These are phyloP conservation scores for Euphrasia arctica DNA, from an alignment of 305 asterid genomes.

Conservation along the genomic window DNA sequence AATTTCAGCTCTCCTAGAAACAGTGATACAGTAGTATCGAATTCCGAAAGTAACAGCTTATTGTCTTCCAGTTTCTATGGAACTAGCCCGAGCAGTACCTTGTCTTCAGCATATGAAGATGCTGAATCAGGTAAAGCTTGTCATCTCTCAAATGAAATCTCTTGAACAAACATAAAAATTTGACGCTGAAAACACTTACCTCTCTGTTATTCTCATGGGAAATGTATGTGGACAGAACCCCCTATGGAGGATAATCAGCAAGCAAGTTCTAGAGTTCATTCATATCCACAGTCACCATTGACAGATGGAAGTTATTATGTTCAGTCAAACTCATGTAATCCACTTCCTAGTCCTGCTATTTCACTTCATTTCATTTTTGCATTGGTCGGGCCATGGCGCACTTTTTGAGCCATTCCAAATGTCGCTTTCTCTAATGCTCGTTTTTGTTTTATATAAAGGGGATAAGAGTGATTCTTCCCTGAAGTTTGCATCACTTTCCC, in stretches of 20 bases:
- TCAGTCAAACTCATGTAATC: conserved; percentile 48
- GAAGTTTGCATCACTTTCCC: conserved; percentile 27
- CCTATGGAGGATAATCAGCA: conserved; percentile 64
- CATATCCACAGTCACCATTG: conserved; percentile 53
- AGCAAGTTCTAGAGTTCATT: conserved; percentile 51
- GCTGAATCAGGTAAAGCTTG: conserved; percentile 68
- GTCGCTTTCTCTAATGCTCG: background rate
- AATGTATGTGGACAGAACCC: conserved; percentile 21
- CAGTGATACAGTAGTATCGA: conserved; percentile 43
- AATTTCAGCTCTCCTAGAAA: conserved; percentile 47
- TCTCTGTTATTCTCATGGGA: conserved; percentile 22
- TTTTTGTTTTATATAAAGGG: conserved; percentile 33
- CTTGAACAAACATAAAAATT: conserved; percentile 8
- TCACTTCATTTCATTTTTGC: conserved; percentile 11
- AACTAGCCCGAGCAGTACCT: conserved; percentile 83
- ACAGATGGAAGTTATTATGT: conserved; percentile 45
- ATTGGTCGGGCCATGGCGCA: conserved; percentile 13
- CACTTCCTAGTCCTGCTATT: conserved; percentile 42
- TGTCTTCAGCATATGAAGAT: conserved; percentile 80
- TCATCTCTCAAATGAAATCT: conserved; percentile 2
- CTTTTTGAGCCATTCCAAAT: conserved; percentile 18
- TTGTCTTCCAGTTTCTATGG: conserved; percentile 55
- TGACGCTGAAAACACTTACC: conserved; percentile 13
- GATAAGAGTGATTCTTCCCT: conserved; percentile 28
- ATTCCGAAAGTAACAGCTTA: conserved; percentile 63